These are phyloP conservation scores for Akebia trifoliata DNA, from an alignment of 164 flowering plant genomes.

Conservation along the genomic window DNA sequence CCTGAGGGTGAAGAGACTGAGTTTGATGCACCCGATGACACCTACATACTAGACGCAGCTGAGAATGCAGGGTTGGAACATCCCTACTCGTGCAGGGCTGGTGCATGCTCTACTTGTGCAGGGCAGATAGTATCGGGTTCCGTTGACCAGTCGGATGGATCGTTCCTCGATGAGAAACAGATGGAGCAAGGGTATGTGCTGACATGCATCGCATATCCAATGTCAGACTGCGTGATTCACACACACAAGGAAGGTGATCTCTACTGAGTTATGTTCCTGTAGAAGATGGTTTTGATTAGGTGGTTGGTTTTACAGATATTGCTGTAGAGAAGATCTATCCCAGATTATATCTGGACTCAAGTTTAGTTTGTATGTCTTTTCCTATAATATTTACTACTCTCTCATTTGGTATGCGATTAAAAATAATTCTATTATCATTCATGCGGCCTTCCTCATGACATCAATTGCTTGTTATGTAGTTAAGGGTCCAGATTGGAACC, in stretches of 20 bases:
- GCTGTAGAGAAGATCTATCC: too few species aligned
- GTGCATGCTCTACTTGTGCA: constrained; percentile 81
- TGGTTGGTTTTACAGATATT: too few species aligned
- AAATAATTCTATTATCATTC: too few species aligned
- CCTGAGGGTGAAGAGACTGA: constrained; percentile 58
- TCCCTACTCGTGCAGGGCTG: constrained; percentile 83
- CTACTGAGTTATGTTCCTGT: too few species aligned
- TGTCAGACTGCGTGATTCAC: constrained; percentile 60
- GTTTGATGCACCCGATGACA: constrained; percentile 67
- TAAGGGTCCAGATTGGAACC: too few species aligned
- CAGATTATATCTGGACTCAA: too few species aligned
- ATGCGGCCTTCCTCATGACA: too few species aligned
- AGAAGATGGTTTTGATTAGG: too few species aligned
- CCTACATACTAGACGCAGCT: constrained; percentile 64
- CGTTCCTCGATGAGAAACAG: constrained; percentile 65
- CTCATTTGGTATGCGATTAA: too few species aligned
- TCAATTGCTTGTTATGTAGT: too few species aligned
- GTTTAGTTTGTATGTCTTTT: too few species aligned
- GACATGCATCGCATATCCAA: constrained; percentile 69
- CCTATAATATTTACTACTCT: too few species aligned
- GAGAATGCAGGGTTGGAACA: constrained; percentile 69
- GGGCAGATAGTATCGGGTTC: constrained; percentile 51
- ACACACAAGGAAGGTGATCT: constrained; percentile 77
- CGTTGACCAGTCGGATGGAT: constrained; percentile 77
- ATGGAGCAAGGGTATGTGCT: constrained; percentile 50